Percentiles rank a stretch among this genome's conserved stretches.
Evolutionary conservation across 2,329 filamentous ascomycete species (phyloP).

Genomic region (Aspergillus eucalypticola): DNA sequence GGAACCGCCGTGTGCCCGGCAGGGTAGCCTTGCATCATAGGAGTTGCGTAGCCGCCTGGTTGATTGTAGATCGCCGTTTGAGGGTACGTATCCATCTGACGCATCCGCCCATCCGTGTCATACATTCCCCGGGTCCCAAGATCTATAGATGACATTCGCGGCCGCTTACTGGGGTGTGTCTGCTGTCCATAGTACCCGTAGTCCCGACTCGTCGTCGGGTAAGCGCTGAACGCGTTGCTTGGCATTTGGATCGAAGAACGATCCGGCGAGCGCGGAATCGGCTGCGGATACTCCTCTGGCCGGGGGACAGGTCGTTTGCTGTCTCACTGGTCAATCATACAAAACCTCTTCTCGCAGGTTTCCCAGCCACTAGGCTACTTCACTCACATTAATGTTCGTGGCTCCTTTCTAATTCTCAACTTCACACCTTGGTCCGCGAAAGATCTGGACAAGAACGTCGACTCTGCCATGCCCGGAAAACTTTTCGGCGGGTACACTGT

Average conservation of each 20-base stretch:
- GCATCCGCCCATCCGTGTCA: constrained; percentile 40
- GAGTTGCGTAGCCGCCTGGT: constrained; percentile 34
- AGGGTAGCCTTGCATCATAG: constrained; percentile 37
- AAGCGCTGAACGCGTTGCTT: constrained; percentile 33
- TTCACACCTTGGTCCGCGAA: constrained; percentile 88
- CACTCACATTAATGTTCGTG: constrained; percentile 56
- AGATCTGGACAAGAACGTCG: constrained; percentile 74
- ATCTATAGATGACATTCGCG: constrained; percentile 41
- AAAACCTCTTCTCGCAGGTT: not conserved
- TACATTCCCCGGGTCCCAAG: constrained; percentile 38
- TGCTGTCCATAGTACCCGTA: constrained; percentile 37
- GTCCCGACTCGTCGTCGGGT: constrained; percentile 34
- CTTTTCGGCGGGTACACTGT: constrained; percentile 59
- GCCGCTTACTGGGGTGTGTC: constrained; percentile 36
- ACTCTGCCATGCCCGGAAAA: constrained; percentile 78
- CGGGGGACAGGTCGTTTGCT: constrained; percentile 44
- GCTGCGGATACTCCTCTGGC: constrained; percentile 41
- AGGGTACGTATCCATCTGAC: constrained; percentile 40
- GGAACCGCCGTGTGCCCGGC: constrained; percentile 37
- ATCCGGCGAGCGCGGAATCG: constrained; percentile 41
- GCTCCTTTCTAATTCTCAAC: constrained; percentile 79
- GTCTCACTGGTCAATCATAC: constrained; percentile 17
- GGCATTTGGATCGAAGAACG: constrained; percentile 39
- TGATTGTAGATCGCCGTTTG: constrained; percentile 38
- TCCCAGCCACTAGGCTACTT: not conserved